Evolutionary conservation across 495 filamentous ascomycete species (phyloP).

Genomic region (Pyrenula massariospora): DNA sequence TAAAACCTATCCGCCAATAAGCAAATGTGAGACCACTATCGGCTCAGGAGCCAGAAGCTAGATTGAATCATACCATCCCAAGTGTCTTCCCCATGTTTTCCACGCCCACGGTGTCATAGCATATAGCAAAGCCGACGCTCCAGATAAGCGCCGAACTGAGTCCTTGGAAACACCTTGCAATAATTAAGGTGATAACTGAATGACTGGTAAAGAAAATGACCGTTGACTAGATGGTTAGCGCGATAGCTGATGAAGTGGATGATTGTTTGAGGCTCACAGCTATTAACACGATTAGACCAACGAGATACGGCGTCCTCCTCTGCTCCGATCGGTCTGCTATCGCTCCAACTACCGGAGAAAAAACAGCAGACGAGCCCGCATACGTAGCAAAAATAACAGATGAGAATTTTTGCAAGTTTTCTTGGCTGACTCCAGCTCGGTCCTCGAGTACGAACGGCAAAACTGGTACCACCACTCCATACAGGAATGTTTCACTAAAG

Average conservation of each 20-base stretch:
- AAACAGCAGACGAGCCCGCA: slow-evolving; percentile 2
- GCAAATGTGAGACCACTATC: neutral
- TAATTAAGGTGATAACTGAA: slow-evolving; percentile 34
- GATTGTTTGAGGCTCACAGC: slow-evolving; percentile 43
- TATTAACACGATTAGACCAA: neutral
- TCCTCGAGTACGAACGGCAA: slow-evolving; percentile 14
- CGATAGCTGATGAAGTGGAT: slow-evolving; percentile 31
- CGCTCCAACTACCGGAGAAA: neutral
- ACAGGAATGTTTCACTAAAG: slow-evolving; percentile 16
- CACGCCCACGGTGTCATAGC: slow-evolving; percentile 46
- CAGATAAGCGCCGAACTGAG: slow-evolving; percentile 50
- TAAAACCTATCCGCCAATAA: slow-evolving; percentile 29
- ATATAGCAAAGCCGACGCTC: slow-evolving; percentile 48
- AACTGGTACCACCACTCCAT: slow-evolving; percentile 19
- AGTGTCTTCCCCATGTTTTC: slow-evolving; percentile 45
- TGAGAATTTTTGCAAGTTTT: slow-evolving; percentile 6
- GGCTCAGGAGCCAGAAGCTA: slow-evolving; percentile 15
- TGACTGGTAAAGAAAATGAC: slow-evolving; percentile 41
- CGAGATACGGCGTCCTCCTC: neutral
- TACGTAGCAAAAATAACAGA: slow-evolving; percentile 5
- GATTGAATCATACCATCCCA: slow-evolving; percentile 23
- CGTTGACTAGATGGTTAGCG: slow-evolving; percentile 40
- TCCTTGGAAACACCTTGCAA: slow-evolving; percentile 53
- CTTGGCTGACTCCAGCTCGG: slow-evolving; percentile 3
- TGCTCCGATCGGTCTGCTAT: neutral